A percentile compares a stretch with the other conserved stretches of the same genome.
These are phyloP conservation scores for Phaeodactylum tricornutum DNA, from an alignment of 108 stramenopile genomes.

Conservation along the genomic window DNA sequence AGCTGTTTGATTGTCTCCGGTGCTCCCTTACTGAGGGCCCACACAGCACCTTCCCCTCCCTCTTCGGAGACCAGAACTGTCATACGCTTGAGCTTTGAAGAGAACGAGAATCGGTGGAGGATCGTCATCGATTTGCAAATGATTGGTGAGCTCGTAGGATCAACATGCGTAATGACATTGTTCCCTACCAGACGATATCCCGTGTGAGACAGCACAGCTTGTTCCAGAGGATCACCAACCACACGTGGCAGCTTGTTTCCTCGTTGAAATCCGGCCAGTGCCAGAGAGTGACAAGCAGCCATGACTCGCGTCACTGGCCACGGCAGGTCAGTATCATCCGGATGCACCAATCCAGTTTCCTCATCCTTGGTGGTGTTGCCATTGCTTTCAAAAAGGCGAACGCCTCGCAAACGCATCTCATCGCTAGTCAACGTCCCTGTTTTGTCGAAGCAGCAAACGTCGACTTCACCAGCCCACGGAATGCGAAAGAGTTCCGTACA, in stretches of 20 bases:
- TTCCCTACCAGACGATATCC: conserved; percentile 55
- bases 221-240: conserved; percentile 92
- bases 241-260: conserved; percentile 8
- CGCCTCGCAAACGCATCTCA: conserved; percentile 78
- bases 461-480: conserved; percentile 84
- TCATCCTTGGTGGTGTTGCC: neutral
- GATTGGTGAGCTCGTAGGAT: neutral
- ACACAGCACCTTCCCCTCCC: conserved; percentile 15
- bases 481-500: conserved; percentile 98
- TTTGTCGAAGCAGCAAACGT: conserved; percentile 96
- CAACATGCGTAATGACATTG: conserved; percentile 18
- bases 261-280: conserved; percentile 19
- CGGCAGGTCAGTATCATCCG: conserved; percentile 15
- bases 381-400: conserved; percentile 27
- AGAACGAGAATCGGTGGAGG: conserved; percentile 74
- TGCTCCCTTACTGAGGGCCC: conserved; percentile 86
- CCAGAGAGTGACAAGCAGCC: conserved; percentile 87
- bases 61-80: conserved; percentile 45
- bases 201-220: conserved; percentile 74
- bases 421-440: conserved; percentile 96
- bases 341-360: conserved; percentile 3
- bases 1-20: conserved; percentile 81
- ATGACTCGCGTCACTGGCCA: conserved; percentile 59
- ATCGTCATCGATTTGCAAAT: conserved; percentile 19
- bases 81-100: conserved; percentile 85